These are phyloP conservation scores for Aureobasidium namibiae DNA, from an alignment of 2,329 filamentous ascomycete genomes.

Conservation along the genomic window DNA sequence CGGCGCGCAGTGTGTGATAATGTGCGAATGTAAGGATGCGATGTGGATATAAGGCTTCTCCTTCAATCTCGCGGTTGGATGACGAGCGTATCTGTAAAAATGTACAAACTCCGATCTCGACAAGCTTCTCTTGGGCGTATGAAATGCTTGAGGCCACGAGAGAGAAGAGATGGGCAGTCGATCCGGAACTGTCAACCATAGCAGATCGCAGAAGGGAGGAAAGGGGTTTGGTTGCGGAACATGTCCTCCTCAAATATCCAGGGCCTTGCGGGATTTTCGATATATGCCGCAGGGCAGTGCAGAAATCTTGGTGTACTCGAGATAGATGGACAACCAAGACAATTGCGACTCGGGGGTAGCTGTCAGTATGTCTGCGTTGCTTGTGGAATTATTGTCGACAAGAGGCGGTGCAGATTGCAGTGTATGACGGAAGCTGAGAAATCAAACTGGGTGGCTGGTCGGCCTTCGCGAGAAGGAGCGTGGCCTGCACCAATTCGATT, in stretches of 20 bases:
- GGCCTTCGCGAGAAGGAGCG: not conserved
- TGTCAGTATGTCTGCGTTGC: not conserved
- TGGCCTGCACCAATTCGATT: not conserved
- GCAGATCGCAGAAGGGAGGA: not conserved
- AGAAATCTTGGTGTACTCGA: not conserved
- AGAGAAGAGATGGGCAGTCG: not conserved
- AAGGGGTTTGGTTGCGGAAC: not conserved
- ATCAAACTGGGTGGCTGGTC: not conserved
- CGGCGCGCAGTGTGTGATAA: not conserved
- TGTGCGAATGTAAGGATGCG: too few relatives aligned
- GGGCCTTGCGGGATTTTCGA: not conserved
- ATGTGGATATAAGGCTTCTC: not conserved
- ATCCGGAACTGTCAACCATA: not conserved
- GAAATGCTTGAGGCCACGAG: not conserved
- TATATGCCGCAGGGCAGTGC: conserved; percentile 10
- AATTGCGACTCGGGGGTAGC: not conserved
- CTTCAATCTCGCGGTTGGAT: not conserved
- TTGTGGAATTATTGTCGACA: not conserved
- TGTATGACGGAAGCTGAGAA: not conserved
- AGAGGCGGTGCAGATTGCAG: not conserved
- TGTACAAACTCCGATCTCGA: not conserved
- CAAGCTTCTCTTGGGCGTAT: not conserved
- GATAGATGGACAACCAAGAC: not conserved
- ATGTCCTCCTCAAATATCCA: not conserved
- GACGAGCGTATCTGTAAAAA: not conserved